Evolutionary conservation across 305 asterid species (phyloP).

Genomic region (Stenogyne calaminthoides): DNA sequence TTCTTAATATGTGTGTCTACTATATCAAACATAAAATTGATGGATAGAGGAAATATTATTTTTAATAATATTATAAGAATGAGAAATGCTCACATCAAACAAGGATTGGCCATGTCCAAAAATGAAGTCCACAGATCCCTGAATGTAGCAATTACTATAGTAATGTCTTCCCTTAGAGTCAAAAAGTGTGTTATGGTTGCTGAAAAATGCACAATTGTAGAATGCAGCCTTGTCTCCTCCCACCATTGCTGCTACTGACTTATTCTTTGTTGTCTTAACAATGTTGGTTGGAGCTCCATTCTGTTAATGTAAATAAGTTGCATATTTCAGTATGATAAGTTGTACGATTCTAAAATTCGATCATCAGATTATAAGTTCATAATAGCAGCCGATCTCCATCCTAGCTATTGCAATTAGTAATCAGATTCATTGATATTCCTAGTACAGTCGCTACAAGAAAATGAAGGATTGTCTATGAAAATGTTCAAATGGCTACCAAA

Average conservation of each 20-base stretch:
- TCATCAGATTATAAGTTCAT: background rate
- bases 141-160: slow-evolving; percentile 67
- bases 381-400: too few relatives aligned
- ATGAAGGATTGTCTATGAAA: too few relatives aligned
- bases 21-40: too few relatives aligned
- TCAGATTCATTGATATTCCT: too few relatives aligned
- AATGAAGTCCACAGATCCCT: slow-evolving; percentile 76
- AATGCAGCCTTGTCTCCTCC: slow-evolving; percentile 75
- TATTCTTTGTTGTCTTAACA: slow-evolving; percentile 36
- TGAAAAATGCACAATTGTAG: slow-evolving; percentile 69
- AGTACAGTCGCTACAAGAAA: too few relatives aligned
- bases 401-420: too few relatives aligned
- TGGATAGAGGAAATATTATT: too few relatives aligned
- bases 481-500: too few relatives aligned
- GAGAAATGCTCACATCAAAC: slow-evolving; percentile 49
- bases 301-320: slow-evolving; percentile 28
- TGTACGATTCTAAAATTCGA: background rate
- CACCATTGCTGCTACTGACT: slow-evolving; percentile 69
- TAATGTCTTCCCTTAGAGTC: slow-evolving; percentile 80
- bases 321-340: too few relatives aligned
- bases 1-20: too few relatives aligned
- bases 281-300: slow-evolving; percentile 53
- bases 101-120: slow-evolving; percentile 76
- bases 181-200: slow-evolving; percentile 74
- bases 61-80: too few relatives aligned